Evolutionary conservation across 108 stramenopile species (phyloP), one percentile per base, ranked within the genome.

Genomic region (Ochromonas danica): DNA sequence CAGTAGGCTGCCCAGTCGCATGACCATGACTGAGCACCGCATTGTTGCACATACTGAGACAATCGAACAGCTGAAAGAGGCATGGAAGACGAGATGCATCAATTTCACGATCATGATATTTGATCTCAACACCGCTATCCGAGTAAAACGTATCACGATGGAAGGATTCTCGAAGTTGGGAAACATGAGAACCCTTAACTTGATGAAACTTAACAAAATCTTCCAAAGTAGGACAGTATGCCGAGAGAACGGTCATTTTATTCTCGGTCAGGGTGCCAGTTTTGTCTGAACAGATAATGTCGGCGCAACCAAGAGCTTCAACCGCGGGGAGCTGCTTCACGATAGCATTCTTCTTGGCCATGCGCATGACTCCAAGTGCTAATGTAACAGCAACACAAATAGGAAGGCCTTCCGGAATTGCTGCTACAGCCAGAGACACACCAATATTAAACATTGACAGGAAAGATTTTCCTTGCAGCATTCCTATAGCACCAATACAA

Each of bases 401-500:
- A 10, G 72, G 72, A 3, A 75, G 40, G 6, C 72, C 72, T 42
- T 75, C 72, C 3, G 72, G 72, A 30, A 75, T 75, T 41, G 72
- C 72, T 31, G 72, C 72, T 6, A 75, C 72, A 45, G 72, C 72
- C 28, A 75, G 25, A 10, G 45, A 57, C 45, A 75, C 72, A 45
- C 72, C 72, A 60, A 75, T 75, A 36, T 75, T 75, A 36, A 75
- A 75, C 72, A 75, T 75, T 6, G 31, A 33, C 10, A 75, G 22
- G 31, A 40, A 57, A 60, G 77, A 40, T 33, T 93, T 83, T 65
- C 95, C 94, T 71, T 93, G 85, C 2, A 91, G 61, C 30, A 90
- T 86, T 1, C 97, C 97, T 63, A 92, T 78, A 35, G 93, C 39
- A 17, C 91, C 94, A 82, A 98, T 95, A 25, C 92, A 22, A 6